phyloP scores from a whole-genome alignment of 768 basidiomycete genomes.

The Boletus coccyginus region DNA sequence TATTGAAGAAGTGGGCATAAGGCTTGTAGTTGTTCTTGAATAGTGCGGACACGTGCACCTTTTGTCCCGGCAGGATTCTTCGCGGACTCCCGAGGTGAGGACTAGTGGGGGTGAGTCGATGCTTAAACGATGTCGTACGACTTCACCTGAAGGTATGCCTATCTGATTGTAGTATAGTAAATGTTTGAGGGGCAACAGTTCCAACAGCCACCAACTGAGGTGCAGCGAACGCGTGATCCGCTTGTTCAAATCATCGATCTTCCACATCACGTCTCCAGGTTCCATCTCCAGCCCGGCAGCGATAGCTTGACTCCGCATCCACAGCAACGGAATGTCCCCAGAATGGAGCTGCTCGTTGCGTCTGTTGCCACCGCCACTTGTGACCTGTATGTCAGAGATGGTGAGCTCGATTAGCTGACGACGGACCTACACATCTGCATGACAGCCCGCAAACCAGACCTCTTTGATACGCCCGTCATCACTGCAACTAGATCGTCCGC shows the following conservation, averaged over 20 bases:
- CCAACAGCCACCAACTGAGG: conserved; percentile 22
- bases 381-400: conserved; percentile 1
- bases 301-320: conserved; percentile 33
- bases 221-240: conserved; percentile 16
- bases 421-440: conserved; percentile 37
- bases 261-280: conserved; percentile 28
- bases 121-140: neutral
- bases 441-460: conserved; percentile 42
- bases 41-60: conserved; percentile 30
- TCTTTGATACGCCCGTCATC: conserved; percentile 34
- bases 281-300: conserved; percentile 22
- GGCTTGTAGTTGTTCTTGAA: conserved; percentile 32
- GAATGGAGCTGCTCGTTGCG: conserved; percentile 27
- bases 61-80: conserved; percentile 29
- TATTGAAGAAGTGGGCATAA: conserved; percentile 21
- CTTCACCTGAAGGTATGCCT: conserved; percentile 19
- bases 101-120: conserved; percentile 14
- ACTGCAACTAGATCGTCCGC: conserved; percentile 13
- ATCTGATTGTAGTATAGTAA: conserved; percentile 29
- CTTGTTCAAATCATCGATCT: conserved; percentile 25
- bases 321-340: conserved; percentile 27
- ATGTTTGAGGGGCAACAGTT: conserved; percentile 22
- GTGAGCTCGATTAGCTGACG: neutral
- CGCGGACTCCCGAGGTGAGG: conserved; percentile 28
- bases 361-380: conserved; percentile 30